Conservation (phyloP, 2,329 filamentous ascomycete species). For the Aspergillus uvarum region DNA sequence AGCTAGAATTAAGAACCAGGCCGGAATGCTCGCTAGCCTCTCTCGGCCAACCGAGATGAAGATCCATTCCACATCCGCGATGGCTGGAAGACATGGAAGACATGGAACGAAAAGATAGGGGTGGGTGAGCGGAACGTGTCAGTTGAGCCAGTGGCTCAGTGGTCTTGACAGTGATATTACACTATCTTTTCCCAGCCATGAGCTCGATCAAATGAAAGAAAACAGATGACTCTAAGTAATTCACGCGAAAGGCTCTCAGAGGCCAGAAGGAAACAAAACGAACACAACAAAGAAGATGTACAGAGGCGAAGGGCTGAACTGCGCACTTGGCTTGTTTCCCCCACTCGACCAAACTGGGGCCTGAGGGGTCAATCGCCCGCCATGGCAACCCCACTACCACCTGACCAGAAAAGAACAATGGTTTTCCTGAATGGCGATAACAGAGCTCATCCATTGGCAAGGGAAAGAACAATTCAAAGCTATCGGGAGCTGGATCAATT, state of each 20-base stretch:
- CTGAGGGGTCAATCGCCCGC: constrained; percentile 1
- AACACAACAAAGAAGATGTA: neutral
- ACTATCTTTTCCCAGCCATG: neutral
- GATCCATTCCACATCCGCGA: constrained; percentile 6
- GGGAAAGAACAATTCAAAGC: constrained; percentile 13
- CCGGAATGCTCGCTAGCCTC: constrained; percentile 5
- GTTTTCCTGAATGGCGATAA: constrained; percentile 2
- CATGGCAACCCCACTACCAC: neutral
- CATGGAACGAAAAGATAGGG: constrained; percentile 3
- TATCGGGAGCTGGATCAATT: neutral
- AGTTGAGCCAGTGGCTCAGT: neutral
- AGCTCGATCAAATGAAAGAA: neutral
- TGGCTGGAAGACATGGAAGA: neutral
- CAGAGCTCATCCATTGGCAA: constrained; percentile 3
- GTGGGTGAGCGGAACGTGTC: neutral
- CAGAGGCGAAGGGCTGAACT: constrained; percentile 4
- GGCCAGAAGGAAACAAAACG: neutral
- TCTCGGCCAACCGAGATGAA: neutral
- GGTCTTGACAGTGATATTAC: neutral
- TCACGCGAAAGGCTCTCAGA: neutral
- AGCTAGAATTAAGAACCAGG: constrained; percentile 2
- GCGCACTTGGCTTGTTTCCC: constrained; percentile 17
- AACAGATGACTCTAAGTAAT: neutral
- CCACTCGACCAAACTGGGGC: constrained; percentile 12
- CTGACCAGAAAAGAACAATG: constrained; percentile 19